Evolutionary conservation across 169 alveolate genomes (phyloP).

Genomic region (Plasmodium yoelii): DNA sequence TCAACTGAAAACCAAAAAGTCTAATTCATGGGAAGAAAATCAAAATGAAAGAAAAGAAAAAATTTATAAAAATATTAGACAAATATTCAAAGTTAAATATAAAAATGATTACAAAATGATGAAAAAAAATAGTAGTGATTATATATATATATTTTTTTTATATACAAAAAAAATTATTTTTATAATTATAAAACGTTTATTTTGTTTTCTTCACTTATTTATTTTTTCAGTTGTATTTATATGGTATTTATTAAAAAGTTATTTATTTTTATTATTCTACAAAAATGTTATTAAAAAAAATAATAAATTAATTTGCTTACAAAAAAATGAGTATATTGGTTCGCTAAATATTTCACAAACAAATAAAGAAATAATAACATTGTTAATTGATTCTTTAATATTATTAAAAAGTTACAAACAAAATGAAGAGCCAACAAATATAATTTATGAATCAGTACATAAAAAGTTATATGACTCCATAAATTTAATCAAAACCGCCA

Average conservation of each 20-base stretch:
- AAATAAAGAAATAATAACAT: neutral
- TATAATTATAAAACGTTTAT: neutral
- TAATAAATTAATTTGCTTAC: neutral
- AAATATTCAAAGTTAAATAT: conserved; percentile 28
- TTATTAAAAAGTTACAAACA: neutral
- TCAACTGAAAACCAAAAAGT: neutral
- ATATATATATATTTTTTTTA: neutral
- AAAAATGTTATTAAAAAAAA: conserved; percentile 23
- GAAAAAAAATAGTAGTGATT: conserved; percentile 2
- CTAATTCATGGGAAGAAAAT: neutral
- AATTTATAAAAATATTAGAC: conserved; percentile 33
- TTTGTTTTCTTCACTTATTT: conserved; percentile 20
- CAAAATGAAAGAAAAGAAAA: neutral
- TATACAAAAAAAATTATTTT: neutral
- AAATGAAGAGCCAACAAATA: neutral
- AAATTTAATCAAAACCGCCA: neutral
- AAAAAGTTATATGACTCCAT: neutral
- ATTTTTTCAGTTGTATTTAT: conserved; percentile 10
- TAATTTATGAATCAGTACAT: conserved; percentile 3
- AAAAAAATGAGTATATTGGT: neutral
- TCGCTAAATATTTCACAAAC: neutral
- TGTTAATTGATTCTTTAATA: conserved; percentile 14
- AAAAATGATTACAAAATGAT: conserved; percentile 29
- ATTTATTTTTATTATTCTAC: conserved; percentile 13
- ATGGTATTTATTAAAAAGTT: conserved; percentile 23